These are phyloP conservation scores for Aspergillus sojae DNA, from an alignment of 2,329 filamentous ascomycete species.

Conservation along the genomic window DNA sequence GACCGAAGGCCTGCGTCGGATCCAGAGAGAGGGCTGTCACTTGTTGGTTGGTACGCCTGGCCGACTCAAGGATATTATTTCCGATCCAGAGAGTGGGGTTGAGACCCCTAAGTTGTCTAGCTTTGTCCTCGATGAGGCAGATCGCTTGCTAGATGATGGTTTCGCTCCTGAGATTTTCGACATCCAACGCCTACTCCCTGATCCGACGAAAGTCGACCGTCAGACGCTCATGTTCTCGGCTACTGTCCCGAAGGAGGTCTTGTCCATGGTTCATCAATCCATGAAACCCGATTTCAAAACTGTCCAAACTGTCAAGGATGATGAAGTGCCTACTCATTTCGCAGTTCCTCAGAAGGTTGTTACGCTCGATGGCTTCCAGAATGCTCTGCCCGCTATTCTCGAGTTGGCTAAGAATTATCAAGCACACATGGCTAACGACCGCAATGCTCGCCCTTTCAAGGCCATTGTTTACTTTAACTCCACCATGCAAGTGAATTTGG, in stretches of 20 bases:
- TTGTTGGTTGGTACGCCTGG: constrained; percentile 89
- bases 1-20: constrained; percentile 64
- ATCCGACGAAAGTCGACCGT: constrained; percentile 63
- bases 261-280: constrained; percentile 74
- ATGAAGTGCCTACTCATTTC: constrained; percentile 84
- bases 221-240: constrained; percentile 96
- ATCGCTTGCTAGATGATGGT: constrained; percentile 68
- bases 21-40: constrained; percentile 78
- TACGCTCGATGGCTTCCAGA: constrained; percentile 68
- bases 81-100: constrained; percentile 65
- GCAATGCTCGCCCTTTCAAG: constrained; percentile 72
- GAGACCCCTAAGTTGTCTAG: constrained; percentile 62
- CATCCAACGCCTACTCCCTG: constrained; percentile 67
- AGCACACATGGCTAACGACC: constrained; percentile 42
- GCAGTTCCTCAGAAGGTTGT: constrained; percentile 80
- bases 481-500: constrained; percentile 71
- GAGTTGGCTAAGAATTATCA: constrained; percentile 71
- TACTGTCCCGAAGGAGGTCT: constrained; percentile 82
- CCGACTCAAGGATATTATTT: constrained; percentile 78
- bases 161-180: constrained; percentile 68
- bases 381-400: constrained; percentile 73
- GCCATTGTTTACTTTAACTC: constrained; percentile 92
- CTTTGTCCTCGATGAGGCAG: constrained; percentile 67
- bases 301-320: constrained; percentile 79
- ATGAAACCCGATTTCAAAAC: constrained; percentile 86